These are phyloP conservation scores for Bipolaris victoriae DNA, from an alignment of 2,329 filamentous ascomycete genomes.

Conservation along the genomic window DNA sequence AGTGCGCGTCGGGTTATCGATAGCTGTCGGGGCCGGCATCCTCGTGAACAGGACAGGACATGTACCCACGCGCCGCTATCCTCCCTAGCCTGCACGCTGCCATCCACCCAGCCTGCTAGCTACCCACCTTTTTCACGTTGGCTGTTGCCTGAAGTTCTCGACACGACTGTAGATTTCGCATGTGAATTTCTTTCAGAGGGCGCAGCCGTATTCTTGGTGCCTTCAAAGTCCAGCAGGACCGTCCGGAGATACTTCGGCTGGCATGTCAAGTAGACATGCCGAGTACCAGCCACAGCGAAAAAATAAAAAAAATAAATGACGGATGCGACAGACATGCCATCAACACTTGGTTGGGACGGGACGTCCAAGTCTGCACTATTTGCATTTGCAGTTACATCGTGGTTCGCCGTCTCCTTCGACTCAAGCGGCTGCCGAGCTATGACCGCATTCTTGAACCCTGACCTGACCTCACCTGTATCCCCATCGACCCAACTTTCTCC, in stretches of 20 bases:
- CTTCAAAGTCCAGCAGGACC: not conserved
- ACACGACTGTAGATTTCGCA: not conserved
- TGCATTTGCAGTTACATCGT: not conserved
- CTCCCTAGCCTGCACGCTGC: conserved; percentile 1
- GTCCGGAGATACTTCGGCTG: not conserved
- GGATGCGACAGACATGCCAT: not conserved
- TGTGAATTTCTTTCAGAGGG: not conserved
- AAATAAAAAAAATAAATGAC: not conserved
- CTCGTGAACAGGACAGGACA: conserved; percentile 16
- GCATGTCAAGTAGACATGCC: not conserved
- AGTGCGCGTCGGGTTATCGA: conserved; percentile 25
- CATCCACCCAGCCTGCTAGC: conserved; percentile 1
- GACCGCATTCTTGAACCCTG: conserved; percentile 24
- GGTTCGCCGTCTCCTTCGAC: conserved; percentile 2
- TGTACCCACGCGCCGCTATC: conserved; percentile 7
- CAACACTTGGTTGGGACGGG: not conserved
- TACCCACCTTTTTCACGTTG: not conserved
- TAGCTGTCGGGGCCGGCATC: conserved; percentile 10
- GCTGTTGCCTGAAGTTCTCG: not conserved
- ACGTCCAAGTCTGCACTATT: not conserved
- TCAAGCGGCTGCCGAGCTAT: conserved; percentile 22
- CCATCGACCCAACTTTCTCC: conserved; percentile 11
- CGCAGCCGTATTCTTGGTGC: not conserved
- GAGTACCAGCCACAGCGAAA: not conserved
- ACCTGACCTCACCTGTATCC: conserved; percentile 9